Base-by-base conservation (phyloP, 495 filamentous ascomycete genomes). In the Clohesyomyces aquaticus region DNA sequence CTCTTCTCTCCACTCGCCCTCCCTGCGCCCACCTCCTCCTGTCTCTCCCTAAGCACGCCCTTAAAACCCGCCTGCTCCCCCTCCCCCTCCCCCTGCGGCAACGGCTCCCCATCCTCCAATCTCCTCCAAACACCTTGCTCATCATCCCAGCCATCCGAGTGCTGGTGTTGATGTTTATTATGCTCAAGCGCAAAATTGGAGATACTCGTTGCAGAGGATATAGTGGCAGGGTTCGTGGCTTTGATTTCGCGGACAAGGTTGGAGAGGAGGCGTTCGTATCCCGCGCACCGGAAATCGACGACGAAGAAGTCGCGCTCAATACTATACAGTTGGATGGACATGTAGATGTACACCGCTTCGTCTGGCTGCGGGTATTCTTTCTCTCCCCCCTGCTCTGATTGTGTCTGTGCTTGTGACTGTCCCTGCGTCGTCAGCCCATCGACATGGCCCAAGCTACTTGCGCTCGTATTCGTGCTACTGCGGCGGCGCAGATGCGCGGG, bases 221-320 rank as follows among this genome's bases (percentile, higher is more conserved):
- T 14, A 14, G 32, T 38, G 14, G 32, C 14, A 14, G 32, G 6
- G 14, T 38, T 38, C 32, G 48, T 59, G 26, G 58, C 66, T 43
- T 54, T 63, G 18, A 77, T 64, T 56, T 75, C 72, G 29, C 62
- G 55, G 3, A 73, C 70, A 25, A 76, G 65, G 22, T 69, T 59
- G 27, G 45, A n/a, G 8, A 86, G 78, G 52, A 90, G 78, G 38
- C 90, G 88, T 75, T 98, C 94, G 75, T 98, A 98, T 6, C 94
- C 94, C n/a, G 93, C 91, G 71, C 94, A 96, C 72, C 96, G 98
- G 82, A 98, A 98, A 74, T 98, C 94, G 25, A 98, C 94, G 65
- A 98, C 88, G 75, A 93, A 98, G 67, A 92, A 93, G 58, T 90
- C 89, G 41, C 86, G 85, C 75, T 98, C 94, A 76, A 98, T 88